These are phyloP conservation scores for Sinapis alba DNA, from an alignment of 441 rosid species.

Conservation along the genomic window DNA sequence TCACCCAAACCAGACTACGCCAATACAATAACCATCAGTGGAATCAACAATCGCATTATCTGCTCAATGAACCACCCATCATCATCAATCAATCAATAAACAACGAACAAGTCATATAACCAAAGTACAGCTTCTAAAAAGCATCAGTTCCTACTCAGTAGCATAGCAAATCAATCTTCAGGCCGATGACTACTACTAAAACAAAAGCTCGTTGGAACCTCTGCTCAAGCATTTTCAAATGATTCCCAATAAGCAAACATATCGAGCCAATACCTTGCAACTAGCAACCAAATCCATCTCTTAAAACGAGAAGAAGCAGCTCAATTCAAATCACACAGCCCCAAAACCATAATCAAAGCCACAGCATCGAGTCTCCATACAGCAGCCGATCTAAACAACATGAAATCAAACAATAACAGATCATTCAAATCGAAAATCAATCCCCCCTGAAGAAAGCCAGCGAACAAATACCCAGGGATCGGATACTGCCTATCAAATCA, in stretches of 20 bases:
- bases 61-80: neutral
- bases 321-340: neutral
- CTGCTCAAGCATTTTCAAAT: neutral
- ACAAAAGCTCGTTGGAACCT: neutral
- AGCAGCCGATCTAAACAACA: conserved; percentile 2
- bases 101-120: neutral
- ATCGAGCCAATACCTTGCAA: neutral
- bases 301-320: neutral
- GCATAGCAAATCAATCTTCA: neutral
- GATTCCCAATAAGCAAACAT: neutral
- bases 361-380: neutral
- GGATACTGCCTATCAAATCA: conserved; percentile 1
- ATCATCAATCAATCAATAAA: neutral
- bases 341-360: neutral
- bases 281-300: conserved; percentile 5
- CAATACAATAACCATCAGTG: conserved; percentile 10
- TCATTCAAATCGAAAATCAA: neutral
- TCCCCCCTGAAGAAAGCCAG: neutral
- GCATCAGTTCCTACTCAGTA: neutral
- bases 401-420: neutral
- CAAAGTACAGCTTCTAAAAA: neutral
- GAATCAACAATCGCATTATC: neutral
- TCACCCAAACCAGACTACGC: neutral
- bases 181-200: neutral
- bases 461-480: conserved; percentile 1